A percentile compares a stretch with the other conserved stretches of the same genome.
Conservation (phyloP, 768 basidiomycete species). For the Paxillus ammoniavirescens region DNA sequence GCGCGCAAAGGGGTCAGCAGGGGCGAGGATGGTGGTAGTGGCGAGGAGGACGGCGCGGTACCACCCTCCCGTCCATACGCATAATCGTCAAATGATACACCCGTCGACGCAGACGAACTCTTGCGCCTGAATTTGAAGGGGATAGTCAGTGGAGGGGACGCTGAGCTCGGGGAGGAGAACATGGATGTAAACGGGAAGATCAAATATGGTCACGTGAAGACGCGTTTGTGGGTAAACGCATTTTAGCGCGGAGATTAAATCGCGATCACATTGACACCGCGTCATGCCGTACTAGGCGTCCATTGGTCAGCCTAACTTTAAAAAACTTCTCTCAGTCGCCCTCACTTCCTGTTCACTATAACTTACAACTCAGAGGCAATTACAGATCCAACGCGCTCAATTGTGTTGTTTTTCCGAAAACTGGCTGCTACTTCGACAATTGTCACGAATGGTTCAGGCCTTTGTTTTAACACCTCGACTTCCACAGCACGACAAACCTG, state of each 20-base stretch:
- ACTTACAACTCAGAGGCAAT: too few species aligned
- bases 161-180: conserved; percentile 16
- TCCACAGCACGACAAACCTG: too few species aligned
- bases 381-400: too few species aligned
- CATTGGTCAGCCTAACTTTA: too few species aligned
- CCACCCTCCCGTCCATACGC: background rate
- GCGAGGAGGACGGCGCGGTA: conserved; percentile 13
- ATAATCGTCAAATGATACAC: background rate
- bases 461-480: too few species aligned
- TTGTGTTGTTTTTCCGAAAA: too few species aligned
- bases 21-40: conserved; percentile 21
- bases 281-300: conserved; percentile 13
- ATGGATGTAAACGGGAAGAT: conserved; percentile 28
- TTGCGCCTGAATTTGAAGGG: conserved; percentile 24
- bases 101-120: conserved; percentile 19
- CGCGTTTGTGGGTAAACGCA: conserved; percentile 28
- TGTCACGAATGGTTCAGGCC: too few species aligned
- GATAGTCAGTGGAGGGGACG: conserved; percentile 10
- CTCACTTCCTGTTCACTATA: too few species aligned
- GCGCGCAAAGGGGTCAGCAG: conserved; percentile 12
- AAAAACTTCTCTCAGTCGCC: too few species aligned
- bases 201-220: conserved; percentile 32
- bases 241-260: conserved; percentile 33
- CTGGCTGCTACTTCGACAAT: too few species aligned
- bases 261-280: conserved; percentile 5